phyloP scores from a whole-genome alignment of 106 monocot species.

The Allium fistulosum region DNA sequence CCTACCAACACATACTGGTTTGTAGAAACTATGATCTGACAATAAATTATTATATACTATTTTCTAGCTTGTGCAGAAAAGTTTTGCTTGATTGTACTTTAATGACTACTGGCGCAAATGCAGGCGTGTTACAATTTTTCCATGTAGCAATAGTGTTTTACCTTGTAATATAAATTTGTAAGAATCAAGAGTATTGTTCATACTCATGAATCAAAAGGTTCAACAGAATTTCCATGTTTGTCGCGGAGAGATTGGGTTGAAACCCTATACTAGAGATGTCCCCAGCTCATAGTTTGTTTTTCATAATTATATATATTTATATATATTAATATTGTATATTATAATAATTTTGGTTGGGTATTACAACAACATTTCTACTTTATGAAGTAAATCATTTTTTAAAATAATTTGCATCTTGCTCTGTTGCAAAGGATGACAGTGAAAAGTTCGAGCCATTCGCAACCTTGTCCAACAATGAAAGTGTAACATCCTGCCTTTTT shows the following conservation, averaged over 20 bases:
- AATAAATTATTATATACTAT: neutral
- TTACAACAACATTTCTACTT: neutral
- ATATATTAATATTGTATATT: neutral
- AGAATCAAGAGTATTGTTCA: neutral
- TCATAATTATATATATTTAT: neutral
- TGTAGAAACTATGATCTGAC: neutral
- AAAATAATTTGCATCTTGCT: slow-evolving; percentile 25
- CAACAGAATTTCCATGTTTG: too few species aligned
- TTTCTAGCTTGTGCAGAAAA: slow-evolving; percentile 94
- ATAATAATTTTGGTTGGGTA: neutral
- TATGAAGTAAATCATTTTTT: neutral
- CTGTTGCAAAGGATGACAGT: slow-evolving; percentile 51
- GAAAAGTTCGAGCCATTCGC: slow-evolving; percentile 74
- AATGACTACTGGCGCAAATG: slow-evolving; percentile 72
- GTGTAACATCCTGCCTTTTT: too few species aligned
- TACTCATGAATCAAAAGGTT: neutral
- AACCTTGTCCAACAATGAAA: slow-evolving; percentile 55
- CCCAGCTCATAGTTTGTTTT: neutral
- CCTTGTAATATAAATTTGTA: neutral
- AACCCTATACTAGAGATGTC: neutral
- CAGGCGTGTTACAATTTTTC: slow-evolving; percentile 25
- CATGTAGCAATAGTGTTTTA: neutral
- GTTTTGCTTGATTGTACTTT: slow-evolving; percentile 85
- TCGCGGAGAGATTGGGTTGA: too few species aligned
- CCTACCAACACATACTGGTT: neutral